Percentiles rank a stretch among this genome's conserved stretches.
These are phyloP conservation scores for Seiridium cupressi DNA, from an alignment of 2,329 filamentous ascomycete species.

Conservation along the genomic window DNA sequence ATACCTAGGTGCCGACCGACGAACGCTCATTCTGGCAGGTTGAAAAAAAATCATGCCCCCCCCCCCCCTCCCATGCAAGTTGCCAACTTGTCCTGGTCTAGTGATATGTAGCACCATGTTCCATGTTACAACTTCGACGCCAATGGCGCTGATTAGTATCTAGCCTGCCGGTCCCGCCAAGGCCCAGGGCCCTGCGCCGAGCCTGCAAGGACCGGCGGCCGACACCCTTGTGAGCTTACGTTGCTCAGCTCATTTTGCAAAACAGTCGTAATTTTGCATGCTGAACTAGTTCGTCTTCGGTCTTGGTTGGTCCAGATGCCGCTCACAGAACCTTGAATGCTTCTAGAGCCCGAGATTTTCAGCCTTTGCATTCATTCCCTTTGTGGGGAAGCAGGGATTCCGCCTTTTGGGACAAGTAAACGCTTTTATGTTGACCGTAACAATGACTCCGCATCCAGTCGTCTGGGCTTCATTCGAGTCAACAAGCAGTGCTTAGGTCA, in stretches of 20 bases:
- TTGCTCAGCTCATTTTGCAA: neutral
- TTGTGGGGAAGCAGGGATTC: constrained; percentile 3
- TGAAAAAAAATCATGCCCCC: no score
- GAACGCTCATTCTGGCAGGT: no score
- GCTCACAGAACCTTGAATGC: neutral
- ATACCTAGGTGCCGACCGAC: no score
- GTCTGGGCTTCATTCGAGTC: no score
- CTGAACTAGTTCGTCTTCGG: neutral
- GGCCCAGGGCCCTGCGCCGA: neutral
- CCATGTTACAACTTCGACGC: no score
- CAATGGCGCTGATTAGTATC: neutral
- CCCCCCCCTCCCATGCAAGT: no score
- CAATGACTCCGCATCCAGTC: no score
- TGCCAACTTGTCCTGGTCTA: no score
- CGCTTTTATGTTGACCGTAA: no score
- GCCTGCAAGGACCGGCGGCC: neutral
- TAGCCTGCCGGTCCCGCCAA: neutral
- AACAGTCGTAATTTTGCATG: neutral
- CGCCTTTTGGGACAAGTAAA: neutral
- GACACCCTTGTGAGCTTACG: neutral
- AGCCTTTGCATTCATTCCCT: neutral
- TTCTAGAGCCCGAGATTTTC: neutral
- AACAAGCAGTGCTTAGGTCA: no score
- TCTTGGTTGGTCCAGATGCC: neutral
- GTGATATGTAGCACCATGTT: no score